phyloP scores from a whole-genome alignment of 2,329 filamentous ascomycete genomes.

The Penicillium sp. region DNA sequence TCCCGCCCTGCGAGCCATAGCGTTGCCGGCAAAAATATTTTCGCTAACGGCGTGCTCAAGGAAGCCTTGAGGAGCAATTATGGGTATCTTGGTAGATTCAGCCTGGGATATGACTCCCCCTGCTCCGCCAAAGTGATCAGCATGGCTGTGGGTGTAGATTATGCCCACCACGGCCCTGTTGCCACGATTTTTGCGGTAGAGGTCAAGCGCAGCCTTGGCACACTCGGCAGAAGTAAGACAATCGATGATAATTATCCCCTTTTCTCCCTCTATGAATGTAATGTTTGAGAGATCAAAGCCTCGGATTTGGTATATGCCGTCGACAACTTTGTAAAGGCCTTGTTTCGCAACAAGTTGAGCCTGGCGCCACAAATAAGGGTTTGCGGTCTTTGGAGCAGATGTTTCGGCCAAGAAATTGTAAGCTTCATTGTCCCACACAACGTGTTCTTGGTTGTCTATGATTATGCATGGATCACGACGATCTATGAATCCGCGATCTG shows the following conservation, averaged over 20 bases:
- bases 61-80: conserved; percentile 35
- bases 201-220: conserved; percentile 31
- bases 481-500: conserved; percentile 24
- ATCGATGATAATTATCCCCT: conserved; percentile 43
- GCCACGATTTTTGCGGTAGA: conserved; percentile 32
- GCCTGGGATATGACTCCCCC: conserved; percentile 8
- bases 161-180: conserved; percentile 31
- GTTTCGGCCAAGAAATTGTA: conserved; percentile 31
- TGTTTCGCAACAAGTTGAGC: conserved; percentile 31
- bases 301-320: conserved; percentile 43
- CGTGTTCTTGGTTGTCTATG: conserved; percentile 25
- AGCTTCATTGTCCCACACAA: conserved; percentile 33
- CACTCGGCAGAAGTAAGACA: conserved; percentile 38
- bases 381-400: conserved; percentile 26
- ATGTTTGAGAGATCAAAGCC: conserved; percentile 45
- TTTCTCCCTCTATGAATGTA: conserved; percentile 40
- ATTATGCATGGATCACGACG: conserved; percentile 19
- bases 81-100: not conserved
- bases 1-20: conserved; percentile 39
- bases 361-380: conserved; percentile 39
- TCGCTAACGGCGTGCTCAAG: conserved; percentile 41
- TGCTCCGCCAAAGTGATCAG: conserved; percentile 40
- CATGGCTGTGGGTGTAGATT: conserved; percentile 46
- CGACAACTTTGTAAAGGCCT: conserved; percentile 37
- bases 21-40: conserved; percentile 40